Base-by-base conservation (phyloP, 257 asterid species). In the Parsonsia alboflavescens region DNA sequence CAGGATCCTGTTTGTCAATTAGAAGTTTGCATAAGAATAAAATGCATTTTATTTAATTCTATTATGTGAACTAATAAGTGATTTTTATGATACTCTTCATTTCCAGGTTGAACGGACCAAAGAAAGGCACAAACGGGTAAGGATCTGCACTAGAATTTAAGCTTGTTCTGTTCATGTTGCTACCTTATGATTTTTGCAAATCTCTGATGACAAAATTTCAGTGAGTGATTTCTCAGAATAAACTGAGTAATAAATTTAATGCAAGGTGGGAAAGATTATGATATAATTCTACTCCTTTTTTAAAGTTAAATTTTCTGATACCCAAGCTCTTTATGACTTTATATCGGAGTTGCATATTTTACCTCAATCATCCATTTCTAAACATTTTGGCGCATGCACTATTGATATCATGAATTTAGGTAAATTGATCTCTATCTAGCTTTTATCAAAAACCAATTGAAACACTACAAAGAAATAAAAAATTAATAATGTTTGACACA, bases 41-140 rank as follows among this genome's bases (percentile, higher is more conserved):
- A 53, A 24, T 56, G 17, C 52, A 46, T 19, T 24, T 33, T 56
- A 5, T 22, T 73, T 69, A 50, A 75, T 68, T 74, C 48, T 9
- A 61, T 53, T 72, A 44, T 62, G 58, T 58, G 71, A 75, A 79
- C 42, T 75, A 78, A 70, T 81, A 68, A 80, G 52, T 74, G 39
- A 76, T 22, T 80, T 66, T 17, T 70, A 68, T 71, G 16, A 61
- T 28, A 36, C 69, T 65, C 80, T 72, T 73, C 59, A 70, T 69
- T 88, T 80, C 69, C 97, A 93, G 98, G 96, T 84, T 12, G 93
- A 84, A 70, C 78, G 84, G 82, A 89, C 78, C 16, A 86, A 83
- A 87, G 87, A 83, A 80, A 86, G 96, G 81, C 85, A 77, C 57
- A 83, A 85, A 80, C 91, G 89, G 97, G 98, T 91, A 86, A 50